phyloP scores from a whole-genome alignment of 148 eudicot species.

The Amaranthus hypochondriacus region DNA sequence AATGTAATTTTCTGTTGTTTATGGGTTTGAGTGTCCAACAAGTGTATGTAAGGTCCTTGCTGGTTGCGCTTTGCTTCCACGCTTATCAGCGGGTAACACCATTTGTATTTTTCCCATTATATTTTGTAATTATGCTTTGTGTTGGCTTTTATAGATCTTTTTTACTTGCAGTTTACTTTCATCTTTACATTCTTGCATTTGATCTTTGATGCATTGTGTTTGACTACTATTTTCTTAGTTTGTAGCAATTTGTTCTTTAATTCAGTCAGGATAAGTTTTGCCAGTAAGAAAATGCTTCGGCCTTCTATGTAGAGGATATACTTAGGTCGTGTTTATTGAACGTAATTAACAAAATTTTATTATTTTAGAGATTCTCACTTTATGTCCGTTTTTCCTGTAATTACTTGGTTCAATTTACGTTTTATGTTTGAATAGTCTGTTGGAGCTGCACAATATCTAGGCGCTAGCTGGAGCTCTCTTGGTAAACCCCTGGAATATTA shows the following conservation, averaged over 20 bases:
- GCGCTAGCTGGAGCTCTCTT: constrained; percentile 81
- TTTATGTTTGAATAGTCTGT: constrained; percentile 56
- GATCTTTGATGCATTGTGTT: too few species aligned
- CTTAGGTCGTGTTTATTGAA: neutral
- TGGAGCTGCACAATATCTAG: constrained; percentile 98
- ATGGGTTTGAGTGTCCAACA: constrained; percentile 74
- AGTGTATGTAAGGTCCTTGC: constrained; percentile 56
- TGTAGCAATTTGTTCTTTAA: too few species aligned
- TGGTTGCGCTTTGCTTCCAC: constrained; percentile 95
- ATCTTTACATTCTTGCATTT: too few species aligned
- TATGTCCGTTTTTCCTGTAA: neutral
- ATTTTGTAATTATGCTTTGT: neutral
- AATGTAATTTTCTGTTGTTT: constrained; percentile 13
- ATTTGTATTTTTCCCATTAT: neutral
- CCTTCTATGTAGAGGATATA: neutral
- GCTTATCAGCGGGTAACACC: constrained; percentile 72
- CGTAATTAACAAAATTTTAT: too few species aligned
- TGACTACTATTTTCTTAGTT: too few species aligned
- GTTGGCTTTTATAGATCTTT: neutral
- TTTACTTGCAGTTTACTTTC: neutral
- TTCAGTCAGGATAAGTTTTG: neutral
- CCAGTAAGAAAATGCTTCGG: neutral
- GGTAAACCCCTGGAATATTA: constrained; percentile 95
- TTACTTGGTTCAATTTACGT: neutral
- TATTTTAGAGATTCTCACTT: neutral